Conservation (phyloP, 169 alveolate species). For the Eimeria acervulina region DNA sequence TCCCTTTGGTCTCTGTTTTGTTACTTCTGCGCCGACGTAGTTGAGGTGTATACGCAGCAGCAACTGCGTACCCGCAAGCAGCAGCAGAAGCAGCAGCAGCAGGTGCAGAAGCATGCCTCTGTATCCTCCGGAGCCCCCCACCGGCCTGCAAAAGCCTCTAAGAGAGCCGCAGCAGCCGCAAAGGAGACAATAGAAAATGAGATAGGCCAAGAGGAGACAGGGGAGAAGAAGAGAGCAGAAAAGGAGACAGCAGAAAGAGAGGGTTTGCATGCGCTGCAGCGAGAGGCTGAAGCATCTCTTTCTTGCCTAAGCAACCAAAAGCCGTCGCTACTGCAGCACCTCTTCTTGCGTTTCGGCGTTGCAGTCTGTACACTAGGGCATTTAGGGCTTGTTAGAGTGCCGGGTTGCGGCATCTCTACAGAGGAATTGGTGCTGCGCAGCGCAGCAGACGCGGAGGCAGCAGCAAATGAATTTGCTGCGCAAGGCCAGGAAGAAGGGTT, state of each 20-base stretch:
- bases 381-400: conserved; percentile 54
- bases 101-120: neutral
- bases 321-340: conserved; percentile 48
- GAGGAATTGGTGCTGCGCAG: conserved; percentile 62
- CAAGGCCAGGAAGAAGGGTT: neutral
- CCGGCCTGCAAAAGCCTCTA: neutral
- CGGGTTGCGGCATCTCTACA: conserved; percentile 39
- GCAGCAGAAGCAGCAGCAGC: conserved; percentile 37
- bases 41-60: conserved; percentile 36
- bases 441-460: conserved; percentile 2
- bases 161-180: neutral
- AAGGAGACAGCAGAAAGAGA: conserved; percentile 19
- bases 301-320: neutral
- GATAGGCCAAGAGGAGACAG: too few species aligned
- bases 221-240: neutral
- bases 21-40: conserved; percentile 5
- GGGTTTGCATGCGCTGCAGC: conserved; percentile 35
- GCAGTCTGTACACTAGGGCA: conserved; percentile 55
- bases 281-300: conserved; percentile 7
- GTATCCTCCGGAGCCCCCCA: neutral
- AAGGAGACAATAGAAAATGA: neutral
- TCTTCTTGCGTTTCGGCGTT: conserved; percentile 37
- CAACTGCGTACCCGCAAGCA: neutral
- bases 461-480: neutral
- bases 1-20: conserved; percentile 56